These are phyloP conservation scores for Gossypium sturtianum DNA, from an alignment of 345 rosid species.

Conservation along the genomic window DNA sequence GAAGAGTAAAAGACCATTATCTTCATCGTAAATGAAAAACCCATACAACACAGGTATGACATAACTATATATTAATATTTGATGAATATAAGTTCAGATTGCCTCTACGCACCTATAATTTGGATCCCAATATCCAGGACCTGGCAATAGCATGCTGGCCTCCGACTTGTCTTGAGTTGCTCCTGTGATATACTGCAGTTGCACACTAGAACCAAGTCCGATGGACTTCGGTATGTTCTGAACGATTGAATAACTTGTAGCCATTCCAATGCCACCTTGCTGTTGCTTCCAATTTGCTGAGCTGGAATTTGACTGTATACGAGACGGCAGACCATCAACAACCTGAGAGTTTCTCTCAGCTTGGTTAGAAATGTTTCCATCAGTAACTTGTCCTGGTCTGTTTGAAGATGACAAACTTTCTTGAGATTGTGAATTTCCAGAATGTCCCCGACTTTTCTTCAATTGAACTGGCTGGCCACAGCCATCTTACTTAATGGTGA, in stretches of 20 bases:
- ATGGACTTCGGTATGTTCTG: slow-evolving; percentile 46
- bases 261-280: slow-evolving; percentile 46
- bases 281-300: slow-evolving; percentile 48
- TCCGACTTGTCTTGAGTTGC: slow-evolving; percentile 46
- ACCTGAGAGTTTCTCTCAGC: slow-evolving; percentile 51
- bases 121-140: slow-evolving; percentile 99
- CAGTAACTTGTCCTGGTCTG: slow-evolving; percentile 60
- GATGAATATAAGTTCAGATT: background rate
- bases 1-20: background rate
- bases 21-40: background rate
- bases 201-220: slow-evolving; percentile 32
- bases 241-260: slow-evolving; percentile 37
- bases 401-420: slow-evolving; percentile 51
- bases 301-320: slow-evolving; percentile 44
- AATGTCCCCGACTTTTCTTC: slow-evolving; percentile 71
- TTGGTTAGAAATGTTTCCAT: slow-evolving; percentile 41
- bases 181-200: slow-evolving; percentile 36
- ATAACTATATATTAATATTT: background rate
- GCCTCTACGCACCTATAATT: slow-evolving; percentile 65
- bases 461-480: slow-evolving; percentile 64
- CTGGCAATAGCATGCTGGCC: slow-evolving; percentile 52
- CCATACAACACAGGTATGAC: background rate
- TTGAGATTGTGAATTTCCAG: slow-evolving; percentile 70
- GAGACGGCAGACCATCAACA: slow-evolving; percentile 42
- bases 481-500: slow-evolving; percentile 87